Base-by-base conservation (phyloP, 2,329 filamentous ascomycete species). In the Clonostachys rhizophaga region DNA sequence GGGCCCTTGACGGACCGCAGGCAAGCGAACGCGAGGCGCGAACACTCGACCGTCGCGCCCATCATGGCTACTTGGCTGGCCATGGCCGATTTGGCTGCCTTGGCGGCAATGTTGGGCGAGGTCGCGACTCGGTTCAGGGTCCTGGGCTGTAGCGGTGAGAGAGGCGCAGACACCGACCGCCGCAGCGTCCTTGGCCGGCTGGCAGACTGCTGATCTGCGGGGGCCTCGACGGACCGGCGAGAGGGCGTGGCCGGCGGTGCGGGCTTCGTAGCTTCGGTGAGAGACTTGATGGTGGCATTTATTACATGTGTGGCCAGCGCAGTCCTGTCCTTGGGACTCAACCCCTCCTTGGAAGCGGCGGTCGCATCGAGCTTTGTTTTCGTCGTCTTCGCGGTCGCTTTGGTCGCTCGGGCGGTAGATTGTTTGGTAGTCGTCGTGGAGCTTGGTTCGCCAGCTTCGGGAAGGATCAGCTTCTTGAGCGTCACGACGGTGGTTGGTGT, bases 221-320 rank as follows among this genome's bases (percentile, higher is more conserved):
- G 24, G 24, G 24, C 9, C 9, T 30, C 24, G 24, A 30, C 24
- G 8, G 24, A 30, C 9, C 24, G 24, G 39, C 63, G 62, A n/a
- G 56, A 55, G 8, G 66, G 58, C 13, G 65, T 60, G 3, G 62
- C 46, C 5, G 57, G 52, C 2, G 63, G 53, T 5, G 66, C 51
- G 3, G 69, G 64, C 59, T 84, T 90, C 17, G 82, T 72, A 0
- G 82, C 82, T 47, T 87, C 83, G n/a, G 76, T 75, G 5, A 92
- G 73, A 10, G 78, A 74, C 57, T 87, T 90, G 37, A 91, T 71
- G 2, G 83, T 76, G 7, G 73, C 71, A 60, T 91, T 92, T 56
- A 90, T 81, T 35, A 89, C 73, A 51, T 90, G 80, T 0, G 87
- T 89, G 12, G 87, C 87, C 35, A 91, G 67, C 41, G 79, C 72